Percentiles rank a stretch among this genome's conserved stretches.
phyloP scores from a whole-genome alignment of 225 moss, liverwort and hornwort species.

The Polytrichum commune region DNA sequence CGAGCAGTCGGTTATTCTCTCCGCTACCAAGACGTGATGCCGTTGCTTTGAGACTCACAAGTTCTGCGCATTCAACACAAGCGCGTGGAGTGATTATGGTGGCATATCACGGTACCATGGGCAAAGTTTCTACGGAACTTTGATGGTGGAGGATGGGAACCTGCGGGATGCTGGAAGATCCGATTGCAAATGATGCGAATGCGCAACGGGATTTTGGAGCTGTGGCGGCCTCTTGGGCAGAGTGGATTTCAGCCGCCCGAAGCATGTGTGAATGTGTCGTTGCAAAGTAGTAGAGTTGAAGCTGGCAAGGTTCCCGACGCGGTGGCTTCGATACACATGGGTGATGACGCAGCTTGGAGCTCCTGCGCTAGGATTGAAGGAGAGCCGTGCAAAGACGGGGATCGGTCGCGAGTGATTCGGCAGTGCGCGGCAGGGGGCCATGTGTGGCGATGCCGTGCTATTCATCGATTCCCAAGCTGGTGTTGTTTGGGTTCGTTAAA shows the following conservation, averaged over 20 bases:
- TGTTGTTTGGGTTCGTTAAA: too few species aligned
- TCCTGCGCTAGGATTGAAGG: too few species aligned
- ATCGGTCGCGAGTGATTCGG: too few species aligned
- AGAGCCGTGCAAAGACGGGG: too few species aligned
- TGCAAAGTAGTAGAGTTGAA: too few species aligned
- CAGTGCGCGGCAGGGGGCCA: too few species aligned
- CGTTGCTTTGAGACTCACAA: background rate
- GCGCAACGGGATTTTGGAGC: background rate
- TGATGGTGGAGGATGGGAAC: background rate
- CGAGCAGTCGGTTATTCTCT: slow-evolving; percentile 5
- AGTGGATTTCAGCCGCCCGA: background rate
- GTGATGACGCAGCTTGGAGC: too few species aligned
- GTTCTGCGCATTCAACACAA: background rate
- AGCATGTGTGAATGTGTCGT: too few species aligned
- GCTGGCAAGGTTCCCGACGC: too few species aligned
- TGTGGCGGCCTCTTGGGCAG: background rate
- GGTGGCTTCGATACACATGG: too few species aligned
- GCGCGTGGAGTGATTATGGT: background rate
- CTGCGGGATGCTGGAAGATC: background rate
- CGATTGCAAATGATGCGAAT: background rate
- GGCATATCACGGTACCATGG: background rate
- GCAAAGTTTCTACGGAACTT: background rate
- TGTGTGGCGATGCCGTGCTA: too few species aligned
- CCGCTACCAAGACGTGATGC: slow-evolving; percentile 4
- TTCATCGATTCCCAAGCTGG: too few species aligned